phyloP scores from a whole-genome alignment of 2,329 filamentous ascomycete species.

The Venturia nashicola region DNA sequence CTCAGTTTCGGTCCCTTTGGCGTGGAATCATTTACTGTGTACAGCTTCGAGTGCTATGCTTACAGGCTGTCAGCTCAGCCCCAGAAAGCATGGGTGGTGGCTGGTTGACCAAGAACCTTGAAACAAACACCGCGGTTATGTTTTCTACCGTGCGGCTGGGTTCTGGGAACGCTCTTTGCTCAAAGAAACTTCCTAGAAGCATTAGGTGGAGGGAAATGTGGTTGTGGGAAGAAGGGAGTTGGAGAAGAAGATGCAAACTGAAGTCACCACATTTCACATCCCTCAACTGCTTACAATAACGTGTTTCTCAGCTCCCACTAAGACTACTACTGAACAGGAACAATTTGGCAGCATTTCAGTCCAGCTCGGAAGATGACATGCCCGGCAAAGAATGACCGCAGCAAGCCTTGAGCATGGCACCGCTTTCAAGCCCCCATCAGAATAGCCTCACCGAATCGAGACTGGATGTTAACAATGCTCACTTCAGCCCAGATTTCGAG shows the following conservation, averaged over 20 bases:
- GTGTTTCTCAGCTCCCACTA: too few relatives aligned
- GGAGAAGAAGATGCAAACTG: not conserved
- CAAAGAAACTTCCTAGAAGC: not conserved
- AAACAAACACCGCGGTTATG: not conserved
- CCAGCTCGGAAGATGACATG: conserved; percentile 1
- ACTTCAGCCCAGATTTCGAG: not conserved
- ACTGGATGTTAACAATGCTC: not conserved
- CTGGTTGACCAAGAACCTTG: not conserved
- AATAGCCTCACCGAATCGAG: not conserved
- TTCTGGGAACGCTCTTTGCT: not conserved
- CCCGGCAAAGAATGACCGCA: not conserved
- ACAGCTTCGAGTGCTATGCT: not conserved
- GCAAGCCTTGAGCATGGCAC: not conserved
- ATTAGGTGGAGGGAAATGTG: not conserved
- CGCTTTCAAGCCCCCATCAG: not conserved
- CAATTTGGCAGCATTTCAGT: not conserved
- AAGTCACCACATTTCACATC: not conserved
- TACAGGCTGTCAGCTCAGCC: not conserved
- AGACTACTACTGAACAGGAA: not conserved
- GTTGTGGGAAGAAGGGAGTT: not conserved
- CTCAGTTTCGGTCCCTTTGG: not conserved
- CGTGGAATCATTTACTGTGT: not conserved
- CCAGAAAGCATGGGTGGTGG: not conserved
- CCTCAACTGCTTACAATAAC: not conserved
- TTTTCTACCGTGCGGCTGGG: not conserved